These are phyloP conservation scores for Neocucurbitaria cava DNA, from an alignment of 2,329 filamentous ascomycete species.

Conservation along the genomic window DNA sequence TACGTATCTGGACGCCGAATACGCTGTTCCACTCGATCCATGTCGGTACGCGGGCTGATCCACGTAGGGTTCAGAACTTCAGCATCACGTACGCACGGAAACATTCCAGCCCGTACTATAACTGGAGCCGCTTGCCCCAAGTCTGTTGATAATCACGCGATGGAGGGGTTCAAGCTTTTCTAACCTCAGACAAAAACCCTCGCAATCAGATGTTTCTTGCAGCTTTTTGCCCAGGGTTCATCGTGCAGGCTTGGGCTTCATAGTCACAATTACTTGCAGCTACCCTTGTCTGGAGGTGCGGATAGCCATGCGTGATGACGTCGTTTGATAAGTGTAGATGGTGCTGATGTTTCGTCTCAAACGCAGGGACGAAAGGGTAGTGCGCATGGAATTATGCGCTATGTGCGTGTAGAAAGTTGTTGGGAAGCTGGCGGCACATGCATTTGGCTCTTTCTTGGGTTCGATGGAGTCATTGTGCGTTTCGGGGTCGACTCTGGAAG, in stretches of 20 bases:
- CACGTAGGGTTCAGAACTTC: too few relatives aligned
- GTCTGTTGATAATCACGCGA: too few relatives aligned
- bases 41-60: too few relatives aligned
- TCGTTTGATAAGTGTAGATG: constrained; percentile 11
- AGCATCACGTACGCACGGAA: too few relatives aligned
- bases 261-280: constrained; percentile 12
- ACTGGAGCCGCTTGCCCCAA: too few relatives aligned
- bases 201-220: constrained; percentile 4
- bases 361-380: constrained; percentile 18
- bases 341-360: too few relatives aligned
- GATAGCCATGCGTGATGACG: constrained; percentile 19
- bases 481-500: background rate
- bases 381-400: constrained; percentile 14
- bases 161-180: constrained; percentile 9
- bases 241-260: background rate
- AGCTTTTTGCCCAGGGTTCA: background rate
- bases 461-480: constrained; percentile 12
- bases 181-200: constrained; percentile 3
- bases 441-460: constrained; percentile 1
- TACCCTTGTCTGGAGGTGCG: constrained; percentile 3
- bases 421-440: constrained; percentile 14
- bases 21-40: too few relatives aligned
- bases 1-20: too few relatives aligned
- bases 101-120: too few relatives aligned
- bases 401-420: constrained; percentile 11